Base-by-base conservation (phyloP, 495 filamentous ascomycete species). In the Hypomontagnella monticulosa region DNA sequence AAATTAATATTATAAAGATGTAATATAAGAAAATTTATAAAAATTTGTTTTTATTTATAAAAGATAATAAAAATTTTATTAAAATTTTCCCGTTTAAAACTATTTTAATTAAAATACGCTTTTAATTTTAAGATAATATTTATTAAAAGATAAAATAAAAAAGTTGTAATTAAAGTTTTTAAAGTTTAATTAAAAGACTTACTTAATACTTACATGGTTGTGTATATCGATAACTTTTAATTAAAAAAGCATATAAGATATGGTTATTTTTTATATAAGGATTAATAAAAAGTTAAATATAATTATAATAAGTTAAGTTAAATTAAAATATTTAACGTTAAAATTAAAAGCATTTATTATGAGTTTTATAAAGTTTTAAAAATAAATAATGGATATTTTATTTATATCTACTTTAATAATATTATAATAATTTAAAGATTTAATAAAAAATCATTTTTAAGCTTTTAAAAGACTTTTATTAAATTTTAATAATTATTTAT, bases 141-240 rank as follows among this genome's bases (percentile, higher is more conserved):
- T 46, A 46, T 9, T 20, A 46, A 20, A 46, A 8, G 16, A 10
- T 20, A 46, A 46, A 20, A 3, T 23, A 46, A 46, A 46, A 20
- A 46, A 46, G 23, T 23, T 2, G 7, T 46, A 46, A 46, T 20
- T 20, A 46, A 20, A 27, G 23, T 10, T 3, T 46, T 46, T 46
- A 46, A 46, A 46, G 6, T 20, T 10, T 46, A 27, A 12, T 46
- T 46, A 20, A 20, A 23, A 5, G 7, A 14, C 10, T 20, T 46
- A 7, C 18, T 12, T 11, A 27, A 46, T 46, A 46, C 23, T 10
- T 46, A 46, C 23, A 46, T 46, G 7, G 11, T 46, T 23, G 11
- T 46, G 4, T 46, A 46, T 46, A 46, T 27, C 15, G 15, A 46
- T 46, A 46, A 46, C 12, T 46, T 23, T 46, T 46, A 46, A 46